Evolutionary conservation across 108 stramenopile species (phyloP), one percentile per base, ranked within the genome.

Genomic region (Schizochytrium sp.): DNA sequence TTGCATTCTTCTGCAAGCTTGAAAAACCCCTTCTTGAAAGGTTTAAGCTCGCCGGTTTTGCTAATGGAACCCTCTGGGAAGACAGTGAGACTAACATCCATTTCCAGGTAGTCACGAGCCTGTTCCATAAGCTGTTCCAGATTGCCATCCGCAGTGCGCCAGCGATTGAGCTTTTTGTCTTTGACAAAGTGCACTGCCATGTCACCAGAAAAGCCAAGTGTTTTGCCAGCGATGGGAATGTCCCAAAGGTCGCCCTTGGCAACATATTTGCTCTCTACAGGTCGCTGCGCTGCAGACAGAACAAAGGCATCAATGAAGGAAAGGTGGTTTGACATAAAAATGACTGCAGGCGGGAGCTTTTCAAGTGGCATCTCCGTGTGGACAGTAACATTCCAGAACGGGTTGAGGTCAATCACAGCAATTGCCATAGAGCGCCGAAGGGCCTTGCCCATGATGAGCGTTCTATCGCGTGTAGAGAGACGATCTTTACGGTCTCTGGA

Each of bases 1-100:
- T 83, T 50, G 50, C 53, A 49, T 40, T 83, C 53, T n/a, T n/a
- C 38, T 40, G 76, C 76, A 53, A 83, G 76, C 53, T 83, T 17
- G 76, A 83, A 83, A 28, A 83, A 83, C 7, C 76, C 76, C 47
- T 83, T 55, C 47, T 83, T 83, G 76, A 83, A 83, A 10, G 47
- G 50, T 38, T 55, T 47, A 8, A 83, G 13, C 76, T 83, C 76
- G 13, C 53, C 50, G 5, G 76, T 83, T 53, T 83, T 83, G 76
- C 76, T 83, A 38, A 83, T 13, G 13, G 76, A 49, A 3, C 76
- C 76, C 28, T 83, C 76, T n/a, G 76, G 76, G 76, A 83, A 83
- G 76, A 83, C 76, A n/a, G 50, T 55, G 50, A 83, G n/a, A 3
- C 50, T 40, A n/a, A 49, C 50, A 0, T 55, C 76, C 47, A 55